Base-by-base conservation (phyloP, 345 rosid species). In the Syzygium aromaticum region DNA sequence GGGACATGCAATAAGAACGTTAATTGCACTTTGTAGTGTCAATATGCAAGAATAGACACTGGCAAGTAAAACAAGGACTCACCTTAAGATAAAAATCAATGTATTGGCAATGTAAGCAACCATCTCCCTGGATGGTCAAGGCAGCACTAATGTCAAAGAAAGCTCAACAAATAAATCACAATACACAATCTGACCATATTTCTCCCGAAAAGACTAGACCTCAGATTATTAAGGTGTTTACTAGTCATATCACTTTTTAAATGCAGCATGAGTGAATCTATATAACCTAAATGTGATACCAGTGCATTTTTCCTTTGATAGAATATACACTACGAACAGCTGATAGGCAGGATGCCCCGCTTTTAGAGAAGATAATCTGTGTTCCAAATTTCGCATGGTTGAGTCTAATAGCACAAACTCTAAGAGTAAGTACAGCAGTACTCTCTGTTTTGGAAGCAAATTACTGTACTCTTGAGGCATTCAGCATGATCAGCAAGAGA, bases 81-180 rank as follows among this genome's bases (percentile, higher is more conserved):
- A 97, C 99, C 99, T 97, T 88, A 96, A 93, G 90, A 95, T 97
- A 91, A 97, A 97, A 85, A 97, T 96, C 87, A 96, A 89, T 61
- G 99, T 97, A 93, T 97, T 97, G 85, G 99, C 99, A 91, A 97
- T 97, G 87, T 97, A 97, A 54, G 99, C 96, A 86, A 97, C 93
- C 98, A 97, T 97, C 93, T 95, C 98, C 99, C 99, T 97, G 96
- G 87, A 88, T 87, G 63, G 54, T 51, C 38, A 88, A 22, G 86
- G 33, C 25, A 78, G 83, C 40, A 77, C 38, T 49, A 63, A n/a
- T 82, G 52, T 87, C 77, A 82, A 21, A 73, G 49, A 33, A 73
- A 73, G 80, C 23, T 17, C 25, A 33, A 73, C 46, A 21, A 61
- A 61, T n/a, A 61, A 6, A 73, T 19, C 46, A 19, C 25, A 19